Conservation (phyloP, 495 filamentous ascomycete species). For the Gamarada debralockiae region DNA sequence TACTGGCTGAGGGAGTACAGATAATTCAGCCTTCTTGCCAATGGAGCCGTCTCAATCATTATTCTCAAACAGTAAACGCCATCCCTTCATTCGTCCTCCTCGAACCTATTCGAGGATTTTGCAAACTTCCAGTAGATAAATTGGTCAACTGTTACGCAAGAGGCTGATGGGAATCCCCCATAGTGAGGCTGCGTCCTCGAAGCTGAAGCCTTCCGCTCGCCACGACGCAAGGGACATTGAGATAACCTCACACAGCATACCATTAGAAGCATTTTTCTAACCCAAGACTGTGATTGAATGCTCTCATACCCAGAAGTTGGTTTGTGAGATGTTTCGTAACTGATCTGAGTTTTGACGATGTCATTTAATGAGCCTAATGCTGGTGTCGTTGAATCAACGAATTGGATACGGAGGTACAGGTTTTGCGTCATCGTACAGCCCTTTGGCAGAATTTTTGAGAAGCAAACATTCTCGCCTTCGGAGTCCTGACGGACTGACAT, state of each 20-base stretch:
- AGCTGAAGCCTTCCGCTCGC: constrained; percentile 10
- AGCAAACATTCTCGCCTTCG: too few species aligned
- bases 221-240: constrained; percentile 19
- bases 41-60: not conserved
- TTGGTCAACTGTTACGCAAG: too few species aligned
- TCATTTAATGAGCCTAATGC: too few species aligned
- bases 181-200: not conserved
- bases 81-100: constrained; percentile 14
- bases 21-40: not conserved
- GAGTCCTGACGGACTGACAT: too few species aligned
- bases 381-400: too few species aligned
- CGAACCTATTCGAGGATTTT: not conserved
- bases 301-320: not conserved
- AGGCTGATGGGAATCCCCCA: not conserved
- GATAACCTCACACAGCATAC: constrained; percentile 12
- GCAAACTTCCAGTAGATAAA: not conserved
- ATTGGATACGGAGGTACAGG: too few species aligned
- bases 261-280: constrained; percentile 4
- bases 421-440: too few species aligned
- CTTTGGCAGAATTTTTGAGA: too few species aligned
- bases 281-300: too few species aligned
- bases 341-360: too few species aligned
- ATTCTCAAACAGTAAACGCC: constrained; percentile 18
- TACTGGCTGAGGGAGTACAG: constrained; percentile 15
- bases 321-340: not conserved